phyloP scores from a whole-genome alignment of 495 filamentous ascomycete species.

The Penicillium malachiteum region DNA sequence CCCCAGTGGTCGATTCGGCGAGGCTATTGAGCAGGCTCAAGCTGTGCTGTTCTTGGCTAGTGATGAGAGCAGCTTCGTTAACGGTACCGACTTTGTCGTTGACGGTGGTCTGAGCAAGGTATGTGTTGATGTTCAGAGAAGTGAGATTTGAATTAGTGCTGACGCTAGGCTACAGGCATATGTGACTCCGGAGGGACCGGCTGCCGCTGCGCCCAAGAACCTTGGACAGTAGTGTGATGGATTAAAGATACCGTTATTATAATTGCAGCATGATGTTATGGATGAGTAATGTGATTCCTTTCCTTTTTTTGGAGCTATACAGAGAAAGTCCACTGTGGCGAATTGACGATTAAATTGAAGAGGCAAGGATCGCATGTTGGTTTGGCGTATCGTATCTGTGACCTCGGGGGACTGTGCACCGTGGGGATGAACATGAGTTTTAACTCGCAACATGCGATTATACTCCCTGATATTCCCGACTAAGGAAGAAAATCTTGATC shows the following conservation, averaged over 20 bases:
- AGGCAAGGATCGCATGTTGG: not conserved
- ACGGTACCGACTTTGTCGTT: conserved; percentile 91
- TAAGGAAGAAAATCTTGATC: not conserved
- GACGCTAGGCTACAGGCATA: conserved; percentile 59
- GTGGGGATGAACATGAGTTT: not conserved
- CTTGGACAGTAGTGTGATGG: conserved; percentile 32
- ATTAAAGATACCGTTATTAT: not conserved
- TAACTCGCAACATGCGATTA: too few species aligned
- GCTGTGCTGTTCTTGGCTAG: conserved; percentile 92
- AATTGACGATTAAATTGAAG: not conserved
- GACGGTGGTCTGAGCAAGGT: conserved; percentile 93
- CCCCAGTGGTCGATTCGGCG: conserved; percentile 90
- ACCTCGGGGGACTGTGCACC: not conserved
- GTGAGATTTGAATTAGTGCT: conserved; percentile 8
- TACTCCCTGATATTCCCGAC: not conserved
- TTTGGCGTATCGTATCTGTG: not conserved
- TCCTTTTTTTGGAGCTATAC: not conserved
- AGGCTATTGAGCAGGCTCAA: conserved; percentile 92
- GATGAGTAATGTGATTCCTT: not conserved
- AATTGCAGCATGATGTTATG: not conserved
- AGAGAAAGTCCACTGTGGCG: not conserved
- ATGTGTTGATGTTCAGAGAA: conserved; percentile 15
- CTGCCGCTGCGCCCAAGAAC: conserved; percentile 70
- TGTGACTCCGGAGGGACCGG: conserved; percentile 83
- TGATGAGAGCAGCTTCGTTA: conserved; percentile 93